These are phyloP conservation scores for Drechmeria coniospora DNA, from an alignment of 2,329 filamentous ascomycete species.

Conservation along the genomic window DNA sequence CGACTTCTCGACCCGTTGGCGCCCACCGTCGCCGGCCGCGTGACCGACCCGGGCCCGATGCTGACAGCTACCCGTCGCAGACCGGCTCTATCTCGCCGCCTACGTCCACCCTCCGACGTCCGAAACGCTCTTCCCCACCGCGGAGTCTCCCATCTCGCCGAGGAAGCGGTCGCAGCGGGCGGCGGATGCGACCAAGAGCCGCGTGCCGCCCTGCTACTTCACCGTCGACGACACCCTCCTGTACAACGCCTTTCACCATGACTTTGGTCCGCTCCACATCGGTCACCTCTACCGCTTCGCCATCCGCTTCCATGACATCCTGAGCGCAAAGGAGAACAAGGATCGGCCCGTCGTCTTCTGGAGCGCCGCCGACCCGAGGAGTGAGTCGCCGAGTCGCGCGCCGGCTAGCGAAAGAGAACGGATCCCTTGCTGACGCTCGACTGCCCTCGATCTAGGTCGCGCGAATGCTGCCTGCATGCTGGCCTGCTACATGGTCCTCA, in stretches of 20 bases:
- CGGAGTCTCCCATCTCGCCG: conserved; percentile 44
- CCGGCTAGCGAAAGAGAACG: neutral
- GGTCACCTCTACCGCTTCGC: conserved; percentile 95
- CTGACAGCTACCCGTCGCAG: conserved; percentile 31
- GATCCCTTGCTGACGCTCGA: neutral
- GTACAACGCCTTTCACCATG: conserved; percentile 97
- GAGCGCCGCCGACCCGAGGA: conserved; percentile 82
- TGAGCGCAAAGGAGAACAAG: conserved; percentile 82
- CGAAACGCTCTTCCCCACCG: conserved; percentile 77
- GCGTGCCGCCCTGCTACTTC: conserved; percentile 71
- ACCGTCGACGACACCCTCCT: conserved; percentile 82
- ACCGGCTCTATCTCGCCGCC: conserved; percentile 86
- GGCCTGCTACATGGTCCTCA: conserved; percentile 96
- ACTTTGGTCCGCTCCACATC: conserved; percentile 95
- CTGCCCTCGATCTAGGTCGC: conserved; percentile 40
- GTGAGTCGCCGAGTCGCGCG: too few relatives aligned
- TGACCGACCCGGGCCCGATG: neutral
- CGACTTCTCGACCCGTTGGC: neutral
- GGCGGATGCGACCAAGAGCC: conserved; percentile 28
- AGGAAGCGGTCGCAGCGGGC: conserved; percentile 36
- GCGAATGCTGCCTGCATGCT: conserved; percentile 90
- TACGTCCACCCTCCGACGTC: conserved; percentile 71
- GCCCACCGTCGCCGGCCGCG: neutral
- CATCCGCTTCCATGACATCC: conserved; percentile 85
- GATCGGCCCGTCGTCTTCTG: conserved; percentile 88